A percentile compares a stretch with the other conserved stretches of the same genome.
Evolutionary conservation across 164 flowering plant species (phyloP).

Genomic region (Stephania cephalantha): DNA sequence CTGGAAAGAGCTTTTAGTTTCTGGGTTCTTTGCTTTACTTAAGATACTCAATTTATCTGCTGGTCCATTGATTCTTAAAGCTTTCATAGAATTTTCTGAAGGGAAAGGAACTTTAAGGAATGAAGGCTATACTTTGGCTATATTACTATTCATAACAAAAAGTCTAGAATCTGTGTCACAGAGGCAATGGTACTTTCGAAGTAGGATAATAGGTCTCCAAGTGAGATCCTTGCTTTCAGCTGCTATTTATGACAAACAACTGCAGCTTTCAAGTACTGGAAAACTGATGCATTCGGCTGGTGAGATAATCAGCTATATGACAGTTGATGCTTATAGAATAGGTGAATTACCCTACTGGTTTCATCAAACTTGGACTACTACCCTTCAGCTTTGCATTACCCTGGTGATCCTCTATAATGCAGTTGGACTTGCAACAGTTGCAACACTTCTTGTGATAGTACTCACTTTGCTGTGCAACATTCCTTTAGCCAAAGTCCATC

Average conservation of each 20-base stretch:
- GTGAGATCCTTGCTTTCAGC: conserved; percentile 54
- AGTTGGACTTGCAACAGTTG: conserved; percentile 51
- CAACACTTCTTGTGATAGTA: conserved; percentile 47
- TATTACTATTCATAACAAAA: conserved; percentile 36
- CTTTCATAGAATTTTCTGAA: conserved; percentile 60
- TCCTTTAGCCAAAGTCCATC: conserved; percentile 61
- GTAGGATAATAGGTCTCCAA: conserved; percentile 48
- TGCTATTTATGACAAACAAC: conserved; percentile 62
- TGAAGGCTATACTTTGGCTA: conserved; percentile 47
- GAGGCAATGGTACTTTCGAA: conserved; percentile 59
- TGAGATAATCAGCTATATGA: conserved; percentile 63
- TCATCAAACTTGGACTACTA: conserved; percentile 65
- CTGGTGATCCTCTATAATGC: conserved; percentile 39
- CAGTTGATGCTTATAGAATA: conserved; percentile 59
- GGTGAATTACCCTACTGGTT: conserved; percentile 73
- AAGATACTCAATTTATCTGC: conserved; percentile 40
- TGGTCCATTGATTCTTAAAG: conserved; percentile 54
- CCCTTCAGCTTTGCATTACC: conserved; percentile 52
- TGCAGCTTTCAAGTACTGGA: conserved; percentile 47
- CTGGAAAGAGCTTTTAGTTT: conserved; percentile 35
- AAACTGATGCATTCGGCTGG: conserved; percentile 46
- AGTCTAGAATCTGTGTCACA: conserved; percentile 52
- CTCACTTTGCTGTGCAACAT: conserved; percentile 46
- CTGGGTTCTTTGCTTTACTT: conserved; percentile 58
- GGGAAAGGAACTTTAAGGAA: conserved; percentile 37